Base-by-base conservation (phyloP, 345 rosid genomes). In the Linum lewisii region DNA sequence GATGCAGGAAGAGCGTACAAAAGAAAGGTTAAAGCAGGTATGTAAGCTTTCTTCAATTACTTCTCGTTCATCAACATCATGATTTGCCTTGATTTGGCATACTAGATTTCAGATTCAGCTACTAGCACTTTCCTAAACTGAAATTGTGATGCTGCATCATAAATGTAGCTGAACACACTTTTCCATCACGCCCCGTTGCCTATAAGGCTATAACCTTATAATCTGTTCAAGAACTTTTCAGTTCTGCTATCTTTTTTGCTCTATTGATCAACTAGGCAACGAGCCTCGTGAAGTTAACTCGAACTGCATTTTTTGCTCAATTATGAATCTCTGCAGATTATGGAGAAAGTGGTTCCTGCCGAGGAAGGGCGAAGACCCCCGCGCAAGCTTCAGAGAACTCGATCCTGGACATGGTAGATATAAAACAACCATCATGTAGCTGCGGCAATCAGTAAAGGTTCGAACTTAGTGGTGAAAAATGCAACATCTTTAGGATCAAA, bases 21-120 rank as follows among this genome's bases (percentile, higher is more conserved):
- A 67, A 73, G 85, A 86, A 70, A 79, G 96, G 66, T 78, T 69
- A 51, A 80, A 73, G 63, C 95, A 79, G 93, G 93, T 86, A 71
- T 65, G 51, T 9, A 34, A 23, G 60, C 26, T 42, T 6, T 42
- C 47, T 42, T 42, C 18, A 4, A 42, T 42, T 42, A 42, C 47
- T 42, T 16, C 9, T 42, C 47, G 15, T 42, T 42, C 16, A 42
- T 42, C 47, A 42, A 42, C 16, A 42, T 8, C 1, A 42, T 1
- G 38, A 34, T 34, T 34, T n/a, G 38, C 38, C 38, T 34, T 34
- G 10, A 34, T 34, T 34, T 34, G 38, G 10, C n/a, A n/a, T n/a
- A n/a, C n/a, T n/a, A n/a, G n/a, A 42, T 5, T 16, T 42, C 18
- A 16, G 14, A 11, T 3, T 42, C 47, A 5, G 18, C 47, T 42